A percentile compares a stretch with the other conserved stretches of the same genome.
Evolutionary conservation across 345 rosid genomes (phyloP).

Genomic region (Salix arbutifolia): DNA sequence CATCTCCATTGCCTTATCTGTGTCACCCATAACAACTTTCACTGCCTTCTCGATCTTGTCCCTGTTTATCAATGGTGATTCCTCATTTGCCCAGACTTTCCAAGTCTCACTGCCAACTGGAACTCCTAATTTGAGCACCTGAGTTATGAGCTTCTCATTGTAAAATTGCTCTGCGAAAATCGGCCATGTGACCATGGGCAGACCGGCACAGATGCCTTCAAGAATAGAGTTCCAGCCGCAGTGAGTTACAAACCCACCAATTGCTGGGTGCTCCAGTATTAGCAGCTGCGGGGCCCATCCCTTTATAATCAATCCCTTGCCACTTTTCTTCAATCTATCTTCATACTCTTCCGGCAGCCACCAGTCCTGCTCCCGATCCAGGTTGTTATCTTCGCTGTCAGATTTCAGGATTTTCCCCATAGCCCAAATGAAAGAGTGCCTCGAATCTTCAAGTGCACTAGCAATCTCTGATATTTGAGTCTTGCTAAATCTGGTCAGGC

Average conservation of each 20-base stretch:
- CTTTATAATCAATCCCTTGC: conserved; percentile 23
- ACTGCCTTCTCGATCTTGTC: conserved; percentile 17
- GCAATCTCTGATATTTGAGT: conserved; percentile 20
- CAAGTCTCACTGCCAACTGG: conserved; percentile 25
- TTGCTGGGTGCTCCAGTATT: conserved; percentile 32
- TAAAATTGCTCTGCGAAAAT: conserved; percentile 39
- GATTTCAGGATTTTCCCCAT: conserved; percentile 16
- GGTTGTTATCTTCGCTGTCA: not conserved
- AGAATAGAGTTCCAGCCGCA: conserved; percentile 46
- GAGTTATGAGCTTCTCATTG: conserved; percentile 37
- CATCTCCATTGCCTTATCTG: conserved; percentile 23
- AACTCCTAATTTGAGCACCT: conserved; percentile 29
- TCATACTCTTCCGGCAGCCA: conserved; percentile 27
- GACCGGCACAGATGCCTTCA: conserved; percentile 28
- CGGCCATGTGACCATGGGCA: conserved; percentile 39
- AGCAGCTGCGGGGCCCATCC: conserved; percentile 38
- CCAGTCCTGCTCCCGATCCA: conserved; percentile 8
- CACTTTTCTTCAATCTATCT: conserved; percentile 7
- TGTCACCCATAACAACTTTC: conserved; percentile 16
- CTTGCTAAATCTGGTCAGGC: conserved; percentile 19
- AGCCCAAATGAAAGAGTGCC: conserved; percentile 23
- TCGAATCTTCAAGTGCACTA: conserved; percentile 17
- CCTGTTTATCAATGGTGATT: conserved; percentile 16
- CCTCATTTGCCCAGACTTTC: conserved; percentile 28
- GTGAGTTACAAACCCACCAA: conserved; percentile 39